Evolutionary conservation across 2,329 filamentous ascomycete species (phyloP).

Genomic region (Aspergillus bombycis): DNA sequence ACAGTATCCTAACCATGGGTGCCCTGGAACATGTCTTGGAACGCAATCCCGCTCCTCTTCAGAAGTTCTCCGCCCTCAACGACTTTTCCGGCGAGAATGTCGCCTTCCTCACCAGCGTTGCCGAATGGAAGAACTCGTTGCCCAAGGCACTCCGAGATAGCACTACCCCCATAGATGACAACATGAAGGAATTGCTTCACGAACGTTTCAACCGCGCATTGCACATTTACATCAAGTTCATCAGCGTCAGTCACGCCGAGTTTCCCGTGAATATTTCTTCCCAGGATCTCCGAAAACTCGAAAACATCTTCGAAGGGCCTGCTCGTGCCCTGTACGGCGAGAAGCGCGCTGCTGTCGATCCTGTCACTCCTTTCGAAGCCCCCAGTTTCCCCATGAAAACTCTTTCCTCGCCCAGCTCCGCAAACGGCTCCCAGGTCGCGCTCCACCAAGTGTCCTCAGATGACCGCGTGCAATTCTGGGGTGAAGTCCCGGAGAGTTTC

Average conservation of each 20-base stretch:
- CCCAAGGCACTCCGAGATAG: constrained; percentile 27
- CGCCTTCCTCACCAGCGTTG: constrained; percentile 63
- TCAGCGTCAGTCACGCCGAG: constrained; percentile 63
- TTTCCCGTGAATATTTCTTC: constrained; percentile 70
- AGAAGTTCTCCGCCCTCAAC: constrained; percentile 65
- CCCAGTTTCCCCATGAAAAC: constrained; percentile 25
- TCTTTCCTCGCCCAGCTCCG: constrained; percentile 24
- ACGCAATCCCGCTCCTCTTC: constrained; percentile 61
- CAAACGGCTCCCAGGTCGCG: constrained; percentile 24
- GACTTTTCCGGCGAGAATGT: constrained; percentile 75
- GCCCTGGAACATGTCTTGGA: constrained; percentile 65
- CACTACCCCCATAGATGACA: constrained; percentile 26
- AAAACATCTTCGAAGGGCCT: constrained; percentile 60
- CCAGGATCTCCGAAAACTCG: constrained; percentile 57
- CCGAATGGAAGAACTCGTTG: constrained; percentile 56
- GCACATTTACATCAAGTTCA: constrained; percentile 64
- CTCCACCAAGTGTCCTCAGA: constrained; percentile 26
- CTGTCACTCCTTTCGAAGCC: constrained; percentile 42
- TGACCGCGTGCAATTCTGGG: constrained; percentile 36
- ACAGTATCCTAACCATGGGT: constrained; percentile 61
- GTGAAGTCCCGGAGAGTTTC: constrained; percentile 51
- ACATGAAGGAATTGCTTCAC: constrained; percentile 40
- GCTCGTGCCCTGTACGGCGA: constrained; percentile 47
- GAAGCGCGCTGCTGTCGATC: constrained; percentile 42
- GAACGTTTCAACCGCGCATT: constrained; percentile 62